Conservation (phyloP, 2,329 filamentous ascomycete genomes). For the Colletotrichum sp. region DNA sequence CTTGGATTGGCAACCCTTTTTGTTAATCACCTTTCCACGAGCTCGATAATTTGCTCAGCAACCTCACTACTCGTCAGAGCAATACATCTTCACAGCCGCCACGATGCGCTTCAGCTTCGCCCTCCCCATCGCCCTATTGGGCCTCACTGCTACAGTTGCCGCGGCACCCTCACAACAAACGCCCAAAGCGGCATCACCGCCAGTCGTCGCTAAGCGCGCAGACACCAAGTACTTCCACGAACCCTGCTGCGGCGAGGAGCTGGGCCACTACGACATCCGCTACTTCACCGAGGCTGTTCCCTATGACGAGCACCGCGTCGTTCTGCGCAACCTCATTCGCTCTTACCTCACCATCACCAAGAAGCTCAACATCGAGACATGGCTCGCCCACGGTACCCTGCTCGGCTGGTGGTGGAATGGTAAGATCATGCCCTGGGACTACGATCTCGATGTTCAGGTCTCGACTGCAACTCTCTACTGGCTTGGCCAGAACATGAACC, state of each 20-base stretch:
- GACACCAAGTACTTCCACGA: slow-evolving; percentile 68
- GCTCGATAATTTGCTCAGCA: neutral
- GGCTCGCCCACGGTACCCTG: slow-evolving; percentile 85
- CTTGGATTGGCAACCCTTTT: neutral
- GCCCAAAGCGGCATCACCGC: neutral
- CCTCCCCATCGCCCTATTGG: slow-evolving; percentile 1
- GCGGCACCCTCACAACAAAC: slow-evolving; percentile 7
- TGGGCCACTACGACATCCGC: slow-evolving; percentile 76
- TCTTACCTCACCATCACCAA: slow-evolving; percentile 74
- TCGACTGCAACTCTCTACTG: slow-evolving; percentile 68
- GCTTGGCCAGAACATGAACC: slow-evolving; percentile 70
- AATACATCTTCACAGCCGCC: neutral
- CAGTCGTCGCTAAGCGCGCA: slow-evolving; percentile 1
- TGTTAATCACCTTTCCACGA: neutral
- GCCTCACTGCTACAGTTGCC: neutral
- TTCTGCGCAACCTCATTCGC: slow-evolving; percentile 71
- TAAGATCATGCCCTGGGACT: slow-evolving; percentile 81
- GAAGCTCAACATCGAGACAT: slow-evolving; percentile 73
- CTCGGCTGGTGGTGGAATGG: slow-evolving; percentile 91
- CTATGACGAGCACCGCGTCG: slow-evolving; percentile 69
- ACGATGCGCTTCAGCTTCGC: slow-evolving; percentile 7
- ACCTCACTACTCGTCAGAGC: neutral
- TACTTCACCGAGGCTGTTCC: slow-evolving; percentile 68
- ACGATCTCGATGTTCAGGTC: slow-evolving; percentile 83
- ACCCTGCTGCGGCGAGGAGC: slow-evolving; percentile 60